These are phyloP conservation scores for Diaporthe sp. DNA, from an alignment of 2,329 filamentous ascomycete genomes.

Conservation along the genomic window DNA sequence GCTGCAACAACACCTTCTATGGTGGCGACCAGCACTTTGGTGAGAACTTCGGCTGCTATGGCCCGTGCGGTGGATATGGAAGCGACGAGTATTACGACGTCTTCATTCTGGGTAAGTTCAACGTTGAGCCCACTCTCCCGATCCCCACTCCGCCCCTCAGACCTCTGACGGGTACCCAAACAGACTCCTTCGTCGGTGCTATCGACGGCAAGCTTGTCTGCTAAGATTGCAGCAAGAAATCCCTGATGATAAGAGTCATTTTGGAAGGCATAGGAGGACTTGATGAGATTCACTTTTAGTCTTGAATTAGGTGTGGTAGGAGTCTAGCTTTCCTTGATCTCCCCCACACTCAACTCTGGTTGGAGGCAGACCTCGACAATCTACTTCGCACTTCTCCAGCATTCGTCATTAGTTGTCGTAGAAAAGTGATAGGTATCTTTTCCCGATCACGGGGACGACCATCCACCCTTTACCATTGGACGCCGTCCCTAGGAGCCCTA, in stretches of 20 bases:
- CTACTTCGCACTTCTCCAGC: not conserved
- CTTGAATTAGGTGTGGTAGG: not conserved
- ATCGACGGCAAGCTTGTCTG: not conserved
- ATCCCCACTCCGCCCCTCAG: not conserved
- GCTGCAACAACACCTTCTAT: not conserved
- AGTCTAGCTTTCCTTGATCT: not conserved
- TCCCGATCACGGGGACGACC: no score
- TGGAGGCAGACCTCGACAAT: not conserved
- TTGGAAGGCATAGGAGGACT: not conserved
- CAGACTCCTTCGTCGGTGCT: not conserved
- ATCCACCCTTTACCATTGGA: no score
- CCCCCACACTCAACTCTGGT: not conserved
- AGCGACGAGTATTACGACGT: not conserved
- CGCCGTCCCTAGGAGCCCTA: no score
- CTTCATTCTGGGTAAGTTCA: not conserved
- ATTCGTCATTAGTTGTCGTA: not conserved
- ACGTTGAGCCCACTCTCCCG: not conserved
- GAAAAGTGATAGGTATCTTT: no score
- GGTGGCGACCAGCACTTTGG: slow-evolving; percentile 6
- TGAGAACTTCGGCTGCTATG: not conserved
- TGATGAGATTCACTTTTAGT: not conserved
- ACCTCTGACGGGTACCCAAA: not conserved
- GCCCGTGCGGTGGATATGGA: not conserved
- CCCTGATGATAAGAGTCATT: not conserved
- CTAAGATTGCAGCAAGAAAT: not conserved